Conservation (phyloP, 192 early-diverging fungal genomes). For the Gaertneriomyces sp. region DNA sequence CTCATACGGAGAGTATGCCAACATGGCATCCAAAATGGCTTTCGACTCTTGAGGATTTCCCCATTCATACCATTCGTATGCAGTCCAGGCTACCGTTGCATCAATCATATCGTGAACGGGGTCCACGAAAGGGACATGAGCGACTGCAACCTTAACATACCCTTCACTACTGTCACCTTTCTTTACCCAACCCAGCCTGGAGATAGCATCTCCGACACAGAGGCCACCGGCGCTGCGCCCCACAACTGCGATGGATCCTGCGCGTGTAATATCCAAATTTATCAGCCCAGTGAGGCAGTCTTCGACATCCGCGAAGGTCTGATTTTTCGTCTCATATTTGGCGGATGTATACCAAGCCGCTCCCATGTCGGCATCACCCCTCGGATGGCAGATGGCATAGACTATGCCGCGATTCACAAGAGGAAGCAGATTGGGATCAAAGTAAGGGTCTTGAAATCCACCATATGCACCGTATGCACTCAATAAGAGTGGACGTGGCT, state of each 20-base stretch:
- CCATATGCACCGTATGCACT: constrained; percentile 46
- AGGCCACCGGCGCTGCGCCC: constrained; percentile 48
- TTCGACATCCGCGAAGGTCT: constrained; percentile 38
- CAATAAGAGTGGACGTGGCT: constrained; percentile 24
- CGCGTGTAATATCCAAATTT: not conserved
- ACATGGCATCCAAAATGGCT: constrained; percentile 37
- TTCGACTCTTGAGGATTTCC: constrained; percentile 32
- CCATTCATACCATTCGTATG: constrained; percentile 47
- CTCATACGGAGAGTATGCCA: constrained; percentile 41
- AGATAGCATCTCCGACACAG: constrained; percentile 31
- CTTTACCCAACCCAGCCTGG: constrained; percentile 12
- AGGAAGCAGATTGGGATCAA: constrained; percentile 23
- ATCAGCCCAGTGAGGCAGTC: constrained; percentile 34
- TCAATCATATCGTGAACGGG: constrained; percentile 43
- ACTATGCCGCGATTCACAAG: constrained; percentile 32
- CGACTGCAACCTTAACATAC: constrained; percentile 30
- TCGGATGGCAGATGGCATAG: constrained; percentile 43
- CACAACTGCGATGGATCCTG: constrained; percentile 23
- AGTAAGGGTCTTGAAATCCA: constrained; percentile 33
- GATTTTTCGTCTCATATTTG: constrained; percentile 34
- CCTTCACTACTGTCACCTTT: constrained; percentile 3
- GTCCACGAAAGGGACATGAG: constrained; percentile 49
- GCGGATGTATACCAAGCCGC: constrained; percentile 36
- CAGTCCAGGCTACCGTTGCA: constrained; percentile 39
- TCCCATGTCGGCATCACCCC: constrained; percentile 46